phyloP scores from a whole-genome alignment of 1,139 yeast species.

The Eremothecium cymbalariae region DNA sequence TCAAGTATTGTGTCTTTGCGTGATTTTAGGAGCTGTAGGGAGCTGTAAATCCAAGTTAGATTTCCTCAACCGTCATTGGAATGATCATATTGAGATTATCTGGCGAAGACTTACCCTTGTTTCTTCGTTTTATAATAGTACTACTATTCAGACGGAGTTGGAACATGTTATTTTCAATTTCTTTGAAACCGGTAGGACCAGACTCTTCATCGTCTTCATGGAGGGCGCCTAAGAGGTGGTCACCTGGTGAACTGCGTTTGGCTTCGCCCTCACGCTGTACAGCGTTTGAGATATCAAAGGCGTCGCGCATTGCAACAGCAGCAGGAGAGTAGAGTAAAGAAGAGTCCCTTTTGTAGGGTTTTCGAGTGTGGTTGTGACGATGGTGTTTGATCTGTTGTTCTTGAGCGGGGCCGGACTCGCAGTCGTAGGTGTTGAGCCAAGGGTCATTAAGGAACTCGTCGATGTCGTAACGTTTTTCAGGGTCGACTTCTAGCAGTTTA shows the following conservation, averaged over 20 bases:
- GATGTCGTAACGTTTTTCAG: conserved; percentile 64
- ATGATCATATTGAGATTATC: conserved; percentile 7
- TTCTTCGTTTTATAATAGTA: conserved; percentile 70
- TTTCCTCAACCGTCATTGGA: conserved; percentile 7
- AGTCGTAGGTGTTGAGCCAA: conserved; percentile 44
- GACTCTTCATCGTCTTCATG: conserved; percentile 18
- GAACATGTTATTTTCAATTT: conserved; percentile 35
- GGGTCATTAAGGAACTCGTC: conserved; percentile 77
- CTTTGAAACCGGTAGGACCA: conserved; percentile 4
- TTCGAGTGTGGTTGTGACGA: conserved; percentile 13
- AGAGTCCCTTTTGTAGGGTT: conserved; percentile 18
- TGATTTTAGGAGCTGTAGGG: too few relatives aligned
- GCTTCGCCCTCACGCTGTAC: conserved; percentile 92
- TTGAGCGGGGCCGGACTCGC: conserved; percentile 11
- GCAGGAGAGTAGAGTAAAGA: conserved; percentile 63
- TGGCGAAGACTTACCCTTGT: conserved; percentile 16
- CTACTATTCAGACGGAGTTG: conserved; percentile 73
- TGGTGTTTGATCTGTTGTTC: conserved; percentile 8
- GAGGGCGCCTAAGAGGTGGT: conserved; percentile 14
- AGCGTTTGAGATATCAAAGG: conserved; percentile 89
- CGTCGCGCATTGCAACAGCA: conserved; percentile 86
- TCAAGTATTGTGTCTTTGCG: too few relatives aligned
- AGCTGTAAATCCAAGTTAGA: too few relatives aligned
- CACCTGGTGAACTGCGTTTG: conserved; percentile 30
- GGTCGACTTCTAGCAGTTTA: conserved; percentile 74